A percentile compares a stretch with the other conserved stretches of the same genome.
These are phyloP conservation scores for Flaveria linearis DNA, from an alignment of 129 eudicot genomes.

Conservation along the genomic window DNA sequence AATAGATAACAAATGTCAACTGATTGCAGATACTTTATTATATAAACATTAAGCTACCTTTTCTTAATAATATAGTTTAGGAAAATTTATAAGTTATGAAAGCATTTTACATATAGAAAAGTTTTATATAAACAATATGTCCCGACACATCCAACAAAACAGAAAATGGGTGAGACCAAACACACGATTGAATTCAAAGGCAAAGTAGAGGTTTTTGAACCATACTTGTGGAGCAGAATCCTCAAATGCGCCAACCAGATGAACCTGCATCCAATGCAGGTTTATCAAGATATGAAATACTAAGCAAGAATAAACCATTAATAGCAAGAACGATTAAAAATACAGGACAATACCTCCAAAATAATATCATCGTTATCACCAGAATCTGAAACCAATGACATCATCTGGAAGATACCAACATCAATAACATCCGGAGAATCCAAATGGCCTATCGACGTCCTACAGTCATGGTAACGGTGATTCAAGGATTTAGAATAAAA, in stretches of 20 bases:
- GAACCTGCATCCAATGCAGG: conserved; percentile 62
- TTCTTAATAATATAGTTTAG: neutral
- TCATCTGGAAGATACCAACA: conserved; percentile 81
- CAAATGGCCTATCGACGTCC: conserved; percentile 83
- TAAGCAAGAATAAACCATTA: conserved; percentile 9
- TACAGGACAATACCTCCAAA: conserved; percentile 59
- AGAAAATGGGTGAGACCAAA: conserved; percentile 3
- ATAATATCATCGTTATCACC: conserved; percentile 37
- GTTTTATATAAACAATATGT: conserved; percentile 2
- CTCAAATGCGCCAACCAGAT: conserved; percentile 81
- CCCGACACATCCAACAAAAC: conserved; percentile 3
- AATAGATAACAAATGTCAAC: neutral
- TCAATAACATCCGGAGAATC: conserved; percentile 74
- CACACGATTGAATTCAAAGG: conserved; percentile 28
- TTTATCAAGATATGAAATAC: conserved; percentile 17
- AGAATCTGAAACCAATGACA: conserved; percentile 49
- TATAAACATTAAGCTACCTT: neutral
- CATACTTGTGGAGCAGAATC: conserved; percentile 68
- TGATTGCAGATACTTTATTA: neutral
- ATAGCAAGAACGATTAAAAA: neutral
- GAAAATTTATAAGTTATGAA: neutral
- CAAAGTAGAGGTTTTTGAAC: conserved; percentile 36
- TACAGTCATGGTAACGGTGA: conserved; percentile 33
- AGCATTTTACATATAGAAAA: neutral
- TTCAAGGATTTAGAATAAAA: conserved; percentile 21